Evolutionary conservation across 305 asterid genomes (phyloP), one percentile per base, ranked within the genome.

Genomic region (Fraxinus greggii): DNA sequence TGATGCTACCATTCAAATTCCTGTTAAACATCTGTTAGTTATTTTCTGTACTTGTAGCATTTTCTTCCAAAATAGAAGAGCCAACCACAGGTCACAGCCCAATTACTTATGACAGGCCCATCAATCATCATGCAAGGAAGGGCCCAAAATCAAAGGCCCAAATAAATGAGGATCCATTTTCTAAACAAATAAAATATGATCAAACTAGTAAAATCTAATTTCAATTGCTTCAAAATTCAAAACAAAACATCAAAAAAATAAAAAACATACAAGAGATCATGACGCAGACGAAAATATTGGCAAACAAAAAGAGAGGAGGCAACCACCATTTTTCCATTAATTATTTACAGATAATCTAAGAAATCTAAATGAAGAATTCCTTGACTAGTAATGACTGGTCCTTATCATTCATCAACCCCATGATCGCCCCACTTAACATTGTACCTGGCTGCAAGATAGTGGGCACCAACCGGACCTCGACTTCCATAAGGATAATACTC

Each of bases 381-480:
- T 63, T 10, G 1, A 7, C 31, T 19, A 7, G 21, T 15, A 15
- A 51, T 17, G 21, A 3, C 21, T 17, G 61, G 23, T 19, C 23
- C 65, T 48, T 17, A 48, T 48, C 61, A 48, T 48, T 48, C 21
- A 48, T 94, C 97, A 0, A 86, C 63, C 23, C 94, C 97, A 59
- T 87, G 84, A 90, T 94, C 99, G 9, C 99, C 99, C 99, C 99
- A 95, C 86, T 93, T 87, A 24, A 95, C 98, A 5, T 93, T 90
- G 90, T 94, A 85, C 31, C 88, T 79, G 51, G 99, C 98, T 3
- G 98, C 97, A 72, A 95, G 98, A 84, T 95, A 94, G 79, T 94
- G 99, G 13, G 98, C 96, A 42, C 99, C 98, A 1, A 94, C 91
- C 4, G 99, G 99, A 13, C 98, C 99, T 80, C 98, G 94, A 59